Evolutionary conservation across 495 filamentous ascomycete genomes (phyloP), one percentile per base, ranked within the genome.

Genomic region (Penicillium salamii): DNA sequence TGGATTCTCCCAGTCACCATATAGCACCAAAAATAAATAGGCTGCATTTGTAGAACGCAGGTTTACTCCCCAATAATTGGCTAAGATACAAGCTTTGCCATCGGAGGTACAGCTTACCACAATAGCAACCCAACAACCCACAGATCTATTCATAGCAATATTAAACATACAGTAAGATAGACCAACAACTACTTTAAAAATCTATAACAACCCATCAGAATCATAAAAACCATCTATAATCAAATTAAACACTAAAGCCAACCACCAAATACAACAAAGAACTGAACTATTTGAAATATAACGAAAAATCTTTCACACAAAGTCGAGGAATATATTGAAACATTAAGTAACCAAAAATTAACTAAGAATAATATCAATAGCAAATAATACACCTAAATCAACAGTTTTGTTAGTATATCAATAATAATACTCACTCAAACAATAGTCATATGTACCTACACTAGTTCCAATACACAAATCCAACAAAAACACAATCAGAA

Each of bases 391-490:
- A 8, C 37, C 37, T 23, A 11, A 40, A 8, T 37, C 34, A 15
- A 7, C 8, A 15, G 18, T 2, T 19, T 1, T 26, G 23, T 26
- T 26, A 26, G 23, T 26, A 4, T 26, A 26, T 26, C 23, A 26
- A 26, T 8, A 8, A 26, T 26, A 26, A 26, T 26, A 26, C 3
- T 26, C 23, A 26, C 23, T 26, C 8, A 8, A 8, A 26, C 23
- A 26, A 8, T 26, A 11, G 7, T 39, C 2, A 8, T 28, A 54
- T 69, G 38, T 63, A 80, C 77, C 79, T 66, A 58, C 56, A 49
- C 67, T 67, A 8, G 78, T 81, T 2, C 79, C 78, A 0, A 73
- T 67, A 9, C 77, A 78, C 6, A 82, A 55, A 55, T 82, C 78
- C 45, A 78, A 75, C 40, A 80, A 72, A 0, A 63, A 26, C 12